These are phyloP conservation scores for Populus euphratica DNA, from an alignment of 345 rosid species.

Conservation along the genomic window DNA sequence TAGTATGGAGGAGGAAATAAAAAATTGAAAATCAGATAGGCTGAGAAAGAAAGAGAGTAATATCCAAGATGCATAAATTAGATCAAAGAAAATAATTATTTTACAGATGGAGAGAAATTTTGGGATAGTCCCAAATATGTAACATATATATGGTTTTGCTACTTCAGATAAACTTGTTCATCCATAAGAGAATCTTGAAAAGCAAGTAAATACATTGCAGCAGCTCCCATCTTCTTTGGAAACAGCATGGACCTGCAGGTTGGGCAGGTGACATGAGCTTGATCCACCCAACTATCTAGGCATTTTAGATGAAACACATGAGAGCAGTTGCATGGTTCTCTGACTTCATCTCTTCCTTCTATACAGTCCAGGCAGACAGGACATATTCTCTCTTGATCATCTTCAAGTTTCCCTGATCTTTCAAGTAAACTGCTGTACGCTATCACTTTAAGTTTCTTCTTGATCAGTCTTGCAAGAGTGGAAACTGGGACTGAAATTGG, in stretches of 20 bases:
- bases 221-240: slow-evolving; percentile 15
- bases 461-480: slow-evolving; percentile 25
- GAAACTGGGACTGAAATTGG: slow-evolving; percentile 30
- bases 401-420: slow-evolving; percentile 1
- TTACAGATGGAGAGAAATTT: not conserved
- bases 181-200: not conserved
- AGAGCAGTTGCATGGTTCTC: slow-evolving; percentile 38
- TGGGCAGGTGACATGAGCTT: slow-evolving; percentile 47
- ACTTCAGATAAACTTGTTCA: not conserved
- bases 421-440: slow-evolving; percentile 18
- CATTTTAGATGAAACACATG: slow-evolving; percentile 48
- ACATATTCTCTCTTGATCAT: slow-evolving; percentile 20
- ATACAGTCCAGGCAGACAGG: slow-evolving; percentile 39
- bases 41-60: not conserved
- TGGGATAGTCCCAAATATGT: not conserved
- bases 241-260: slow-evolving; percentile 38
- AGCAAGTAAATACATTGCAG: not conserved
- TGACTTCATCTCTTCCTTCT: slow-evolving; percentile 25
- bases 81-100: not conserved
- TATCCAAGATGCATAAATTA: not conserved
- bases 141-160: not conserved
- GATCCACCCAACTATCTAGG: slow-evolving; percentile 44
- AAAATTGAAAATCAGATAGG: not conserved
- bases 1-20: not conserved
- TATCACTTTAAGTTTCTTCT: slow-evolving; percentile 32